phyloP scores from a whole-genome alignment of 2,329 filamentous ascomycete species.

The Ophiostoma triangulosporum region DNA sequence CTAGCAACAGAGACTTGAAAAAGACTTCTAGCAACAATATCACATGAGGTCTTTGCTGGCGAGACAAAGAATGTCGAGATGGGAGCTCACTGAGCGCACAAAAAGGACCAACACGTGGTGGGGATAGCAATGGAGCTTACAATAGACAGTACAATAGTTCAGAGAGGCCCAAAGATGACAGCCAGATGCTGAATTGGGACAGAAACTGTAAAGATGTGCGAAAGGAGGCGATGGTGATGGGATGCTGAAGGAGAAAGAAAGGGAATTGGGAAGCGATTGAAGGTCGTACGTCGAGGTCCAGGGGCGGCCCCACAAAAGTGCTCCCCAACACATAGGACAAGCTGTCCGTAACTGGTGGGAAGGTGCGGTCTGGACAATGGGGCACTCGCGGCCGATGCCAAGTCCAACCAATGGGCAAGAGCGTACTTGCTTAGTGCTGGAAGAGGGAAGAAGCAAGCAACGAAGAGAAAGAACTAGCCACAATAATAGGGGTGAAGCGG shows the following conservation, averaged over 20 bases:
- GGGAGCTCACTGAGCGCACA: background rate
- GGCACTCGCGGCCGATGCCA: background rate
- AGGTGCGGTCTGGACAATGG: background rate
- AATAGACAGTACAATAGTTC: background rate
- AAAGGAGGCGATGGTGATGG: background rate
- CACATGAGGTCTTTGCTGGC: no score
- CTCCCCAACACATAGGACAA: conserved; percentile 6
- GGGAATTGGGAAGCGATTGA: conserved; percentile 1
- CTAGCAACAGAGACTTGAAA: no score
- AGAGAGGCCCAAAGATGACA: conserved; percentile 3
- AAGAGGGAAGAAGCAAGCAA: no score
- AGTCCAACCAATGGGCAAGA: background rate
- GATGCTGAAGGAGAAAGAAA: conserved; percentile 2
- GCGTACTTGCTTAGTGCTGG: background rate
- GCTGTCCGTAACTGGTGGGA: conserved; percentile 6
- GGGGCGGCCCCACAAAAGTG: conserved; percentile 4
- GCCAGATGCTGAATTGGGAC: background rate
- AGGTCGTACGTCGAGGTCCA: background rate
- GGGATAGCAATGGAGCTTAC: conserved; percentile 4
- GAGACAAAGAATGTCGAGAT: background rate
- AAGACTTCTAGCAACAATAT: no score
- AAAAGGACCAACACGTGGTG: background rate
- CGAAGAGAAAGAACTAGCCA: no score
- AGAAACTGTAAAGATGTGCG: background rate
- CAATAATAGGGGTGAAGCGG: no score